Evolutionary conservation across 371 early-diverging fungal genomes (phyloP), one percentile per base, ranked within the genome.

Genomic region (Coemansia sp.): DNA sequence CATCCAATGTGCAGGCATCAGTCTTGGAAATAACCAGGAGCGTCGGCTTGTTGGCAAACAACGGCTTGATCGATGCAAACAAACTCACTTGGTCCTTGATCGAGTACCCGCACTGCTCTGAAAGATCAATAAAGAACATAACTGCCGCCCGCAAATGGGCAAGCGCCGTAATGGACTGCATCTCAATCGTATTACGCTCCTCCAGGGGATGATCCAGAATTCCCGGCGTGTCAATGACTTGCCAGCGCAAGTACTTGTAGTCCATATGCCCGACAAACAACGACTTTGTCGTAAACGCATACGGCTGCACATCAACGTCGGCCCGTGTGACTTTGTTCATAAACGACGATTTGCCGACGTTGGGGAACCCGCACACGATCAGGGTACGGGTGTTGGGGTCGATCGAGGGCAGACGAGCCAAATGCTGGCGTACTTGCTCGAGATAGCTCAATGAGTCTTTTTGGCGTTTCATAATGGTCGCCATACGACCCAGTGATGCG

Each of bases 231-330:
- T 99, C 99, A 67, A 99, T 98, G n/a, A 97, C 91, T 84, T 99
- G 99, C 99, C 99, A 99, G 81, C 98, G 86, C 82, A 99, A 86
- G 82, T 99, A 97, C 81, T 98, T 95, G 90, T 99, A 99, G 83
- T 99, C 99, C 98, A 99, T 99, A 82, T 99, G 99, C 49, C 99
- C 99, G 26, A 99, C 99, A 85, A 98, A 99, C 67, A 99, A 86
- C 13, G 95, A 95, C 85, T 99, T 99, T 63, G 99, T 99, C 41
- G 99, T 99, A 87, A 99, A 99, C 28, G 99, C 99, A 82, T 99
- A 99, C 17, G 99, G 99, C 83, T 99, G 99, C 2, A 99, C 99
- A 70, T 99, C 99, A 15, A 99, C 99, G 77, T 99, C 96, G 26
- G 99, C 99, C 73, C 98, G 89, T 9, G 99, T 98, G 41, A 99